Evolutionary conservation across 306 rosid species (phyloP).

Genomic region (Acacia melanoxylon): DNA sequence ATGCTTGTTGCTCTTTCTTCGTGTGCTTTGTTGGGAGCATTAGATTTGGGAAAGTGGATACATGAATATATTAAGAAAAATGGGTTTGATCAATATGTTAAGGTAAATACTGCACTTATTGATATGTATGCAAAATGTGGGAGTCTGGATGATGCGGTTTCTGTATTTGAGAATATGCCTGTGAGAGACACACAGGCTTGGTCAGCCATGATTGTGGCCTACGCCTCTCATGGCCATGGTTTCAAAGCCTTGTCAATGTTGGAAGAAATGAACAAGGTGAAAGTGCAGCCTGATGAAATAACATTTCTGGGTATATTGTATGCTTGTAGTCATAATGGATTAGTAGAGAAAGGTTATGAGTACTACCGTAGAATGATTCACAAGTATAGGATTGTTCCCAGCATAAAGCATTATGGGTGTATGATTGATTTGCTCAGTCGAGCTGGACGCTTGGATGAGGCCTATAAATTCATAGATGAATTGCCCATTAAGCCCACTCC

Average conservation of each 20-base stretch:
- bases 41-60: slow-evolving; percentile 80
- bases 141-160: slow-evolving; percentile 64
- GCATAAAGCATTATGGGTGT: slow-evolving; percentile 84
- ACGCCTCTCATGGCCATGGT: slow-evolving; percentile 79
- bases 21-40: slow-evolving; percentile 69
- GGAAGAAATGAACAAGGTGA: slow-evolving; percentile 63
- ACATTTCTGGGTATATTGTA: slow-evolving; percentile 70
- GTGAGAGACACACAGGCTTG: slow-evolving; percentile 80
- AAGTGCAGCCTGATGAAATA: slow-evolving; percentile 70
- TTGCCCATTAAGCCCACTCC: slow-evolving; percentile 68
- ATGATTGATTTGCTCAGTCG: slow-evolving; percentile 89
- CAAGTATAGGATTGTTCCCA: slow-evolving; percentile 58
- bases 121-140: slow-evolving; percentile 91
- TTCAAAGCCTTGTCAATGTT: slow-evolving; percentile 55
- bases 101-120: slow-evolving; percentile 81
- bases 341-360: slow-evolving; percentile 63
- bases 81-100: slow-evolving; percentile 62
- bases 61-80: slow-evolving; percentile 82
- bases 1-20: slow-evolving; percentile 73
- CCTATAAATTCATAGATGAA: slow-evolving; percentile 65
- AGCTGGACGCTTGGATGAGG: slow-evolving; percentile 67
- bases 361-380: slow-evolving; percentile 63
- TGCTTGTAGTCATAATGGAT: slow-evolving; percentile 84
- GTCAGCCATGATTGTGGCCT: slow-evolving; percentile 77
- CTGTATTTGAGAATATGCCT: slow-evolving; percentile 60